Evolutionary conservation across 371 early-diverging fungal species (phyloP).

Genomic region (Dinochytrium kinnereticum): DNA sequence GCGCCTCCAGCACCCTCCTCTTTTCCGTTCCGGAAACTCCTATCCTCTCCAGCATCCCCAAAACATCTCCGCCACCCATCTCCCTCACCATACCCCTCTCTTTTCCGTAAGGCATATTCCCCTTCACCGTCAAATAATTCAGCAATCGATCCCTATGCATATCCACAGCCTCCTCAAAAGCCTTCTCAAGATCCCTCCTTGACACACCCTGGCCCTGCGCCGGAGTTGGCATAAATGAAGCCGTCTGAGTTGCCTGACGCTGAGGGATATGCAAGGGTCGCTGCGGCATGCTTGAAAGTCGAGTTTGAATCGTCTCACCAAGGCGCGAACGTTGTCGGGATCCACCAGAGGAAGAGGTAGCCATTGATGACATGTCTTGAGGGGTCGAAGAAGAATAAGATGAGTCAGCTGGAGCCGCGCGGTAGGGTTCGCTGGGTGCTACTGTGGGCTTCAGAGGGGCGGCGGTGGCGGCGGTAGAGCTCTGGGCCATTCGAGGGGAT

Average conservation of each 20-base stretch:
- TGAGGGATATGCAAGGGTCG: background rate
- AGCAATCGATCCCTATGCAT: slow-evolving; percentile 10
- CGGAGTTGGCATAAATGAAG: background rate
- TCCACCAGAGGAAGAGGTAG: too few species aligned
- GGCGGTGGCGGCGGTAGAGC: too few species aligned
- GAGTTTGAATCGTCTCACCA: background rate
- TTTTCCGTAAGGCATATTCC: background rate
- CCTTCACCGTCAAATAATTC: slow-evolving; percentile 10
- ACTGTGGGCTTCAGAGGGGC: too few species aligned
- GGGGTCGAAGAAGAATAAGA: too few species aligned
- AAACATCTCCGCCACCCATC: background rate
- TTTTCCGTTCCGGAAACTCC: background rate
- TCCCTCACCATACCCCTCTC: slow-evolving; percentile 1
- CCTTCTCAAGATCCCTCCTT: background rate
- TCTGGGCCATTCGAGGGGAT: too few species aligned
- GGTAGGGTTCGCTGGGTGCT: too few species aligned
- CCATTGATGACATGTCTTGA: too few species aligned
- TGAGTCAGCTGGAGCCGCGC: too few species aligned
- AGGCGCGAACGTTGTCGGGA: background rate
- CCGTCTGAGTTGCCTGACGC: background rate
- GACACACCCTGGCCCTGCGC: background rate
- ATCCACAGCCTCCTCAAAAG: slow-evolving; percentile 15
- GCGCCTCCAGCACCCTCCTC: slow-evolving; percentile 5
- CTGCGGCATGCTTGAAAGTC: background rate
- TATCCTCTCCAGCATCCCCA: background rate